These are phyloP conservation scores for Amesomyces nigricolor DNA, from an alignment of 2,329 filamentous ascomycete species.

Conservation along the genomic window DNA sequence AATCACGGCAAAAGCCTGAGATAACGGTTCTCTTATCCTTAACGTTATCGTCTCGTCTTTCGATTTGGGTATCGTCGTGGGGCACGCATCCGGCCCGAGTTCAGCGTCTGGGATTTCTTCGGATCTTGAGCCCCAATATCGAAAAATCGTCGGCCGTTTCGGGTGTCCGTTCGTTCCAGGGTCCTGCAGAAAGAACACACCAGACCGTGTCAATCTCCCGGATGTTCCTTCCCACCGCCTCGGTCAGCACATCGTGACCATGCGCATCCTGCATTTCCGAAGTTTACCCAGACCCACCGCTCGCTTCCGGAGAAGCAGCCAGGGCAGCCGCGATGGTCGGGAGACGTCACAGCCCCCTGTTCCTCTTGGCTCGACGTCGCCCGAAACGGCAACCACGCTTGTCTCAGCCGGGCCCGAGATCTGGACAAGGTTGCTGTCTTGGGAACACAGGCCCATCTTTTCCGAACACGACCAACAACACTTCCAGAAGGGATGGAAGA, in stretches of 20 bases:
- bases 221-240: slow-evolving; percentile 3
- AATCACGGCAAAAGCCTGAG: background rate
- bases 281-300: slow-evolving; percentile 11
- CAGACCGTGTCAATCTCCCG: slow-evolving; percentile 4
- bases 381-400: background rate
- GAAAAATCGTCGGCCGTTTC: no score
- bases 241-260: background rate
- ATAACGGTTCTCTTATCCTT: no score
- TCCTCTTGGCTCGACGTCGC: background rate
- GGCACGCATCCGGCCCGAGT: background rate
- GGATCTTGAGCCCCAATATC: no score
- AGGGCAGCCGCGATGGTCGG: background rate
- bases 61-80: no score
- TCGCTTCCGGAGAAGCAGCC: slow-evolving; percentile 5
- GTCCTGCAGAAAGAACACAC: slow-evolving; percentile 7
- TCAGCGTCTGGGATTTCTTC: no score
- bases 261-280: slow-evolving; percentile 11
- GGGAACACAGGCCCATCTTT: no score
- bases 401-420: background rate
- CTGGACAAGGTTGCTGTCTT: background rate
- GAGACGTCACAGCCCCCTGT: slow-evolving; percentile 6
- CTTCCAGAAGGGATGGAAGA: no score
- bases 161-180: slow-evolving; percentile 11
- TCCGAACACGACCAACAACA: no score
- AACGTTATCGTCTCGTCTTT: no score